phyloP scores from a whole-genome alignment of 164 flowering plant genomes.

The Chimonanthus salicifolius region DNA sequence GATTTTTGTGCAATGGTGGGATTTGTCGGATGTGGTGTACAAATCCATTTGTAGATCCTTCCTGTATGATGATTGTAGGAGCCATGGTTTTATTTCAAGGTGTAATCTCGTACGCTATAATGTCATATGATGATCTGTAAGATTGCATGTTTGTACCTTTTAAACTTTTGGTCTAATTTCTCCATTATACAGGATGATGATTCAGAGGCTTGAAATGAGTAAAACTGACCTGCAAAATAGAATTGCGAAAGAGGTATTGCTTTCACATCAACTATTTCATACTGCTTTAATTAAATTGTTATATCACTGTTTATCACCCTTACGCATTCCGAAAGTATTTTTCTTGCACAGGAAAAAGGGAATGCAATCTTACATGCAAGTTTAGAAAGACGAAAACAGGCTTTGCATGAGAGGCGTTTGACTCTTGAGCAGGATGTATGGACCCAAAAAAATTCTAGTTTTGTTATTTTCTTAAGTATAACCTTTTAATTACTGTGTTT shows the following conservation, averaged over 20 bases:
- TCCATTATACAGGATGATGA: conserved; percentile 41
- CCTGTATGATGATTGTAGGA: too few relatives aligned
- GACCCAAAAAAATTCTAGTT: neutral
- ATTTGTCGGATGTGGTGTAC: too few relatives aligned
- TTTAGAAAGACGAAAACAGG: conserved; percentile 55
- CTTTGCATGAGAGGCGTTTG: conserved; percentile 62
- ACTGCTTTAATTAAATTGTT: neutral
- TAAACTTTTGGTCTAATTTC: neutral
- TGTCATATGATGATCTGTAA: too few relatives aligned
- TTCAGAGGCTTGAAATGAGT: conserved; percentile 56
- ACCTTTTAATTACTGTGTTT: too few relatives aligned
- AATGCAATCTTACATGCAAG: conserved; percentile 51
- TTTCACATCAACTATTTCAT: neutral
- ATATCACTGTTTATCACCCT: neutral
- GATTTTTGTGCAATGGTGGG: too few relatives aligned
- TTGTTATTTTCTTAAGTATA: neutral
- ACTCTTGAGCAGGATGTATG: conserved; percentile 85
- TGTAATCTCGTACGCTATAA: too few relatives aligned
- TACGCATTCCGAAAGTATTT: neutral
- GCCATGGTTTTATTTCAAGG: too few relatives aligned
- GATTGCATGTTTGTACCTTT: neutral
- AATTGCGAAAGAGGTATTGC: conserved; percentile 64
- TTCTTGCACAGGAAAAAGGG: conserved; percentile 43
- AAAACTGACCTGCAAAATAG: conserved; percentile 52
- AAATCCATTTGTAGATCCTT: too few relatives aligned